phyloP scores from a whole-genome alignment of 495 filamentous ascomycete genomes.

The Hypoxylon cercidicola region DNA sequence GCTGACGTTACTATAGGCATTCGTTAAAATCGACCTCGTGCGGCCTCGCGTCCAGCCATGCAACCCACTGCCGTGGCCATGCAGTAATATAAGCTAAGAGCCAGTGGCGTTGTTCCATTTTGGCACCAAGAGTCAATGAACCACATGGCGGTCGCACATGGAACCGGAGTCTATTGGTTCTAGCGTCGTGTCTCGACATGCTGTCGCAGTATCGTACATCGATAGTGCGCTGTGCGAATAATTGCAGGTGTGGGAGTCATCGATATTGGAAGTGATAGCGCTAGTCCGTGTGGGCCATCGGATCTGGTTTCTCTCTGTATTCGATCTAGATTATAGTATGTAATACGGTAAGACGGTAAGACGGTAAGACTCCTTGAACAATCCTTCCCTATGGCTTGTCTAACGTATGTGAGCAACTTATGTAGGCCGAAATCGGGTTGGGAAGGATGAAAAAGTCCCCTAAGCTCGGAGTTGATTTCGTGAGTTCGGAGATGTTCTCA shows the following conservation, averaged over 20 bases:
- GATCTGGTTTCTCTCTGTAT: constrained; percentile 25
- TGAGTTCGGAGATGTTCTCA: constrained; percentile 33
- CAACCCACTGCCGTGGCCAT: constrained; percentile 37
- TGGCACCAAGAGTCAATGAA: constrained; percentile 35
- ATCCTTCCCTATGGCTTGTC: constrained; percentile 8
- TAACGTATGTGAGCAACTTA: background rate
- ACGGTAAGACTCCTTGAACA: background rate
- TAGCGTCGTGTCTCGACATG: constrained; percentile 22
- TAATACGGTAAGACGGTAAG: too few species aligned
- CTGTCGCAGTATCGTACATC: constrained; percentile 37
- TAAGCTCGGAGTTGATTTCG: constrained; percentile 26
- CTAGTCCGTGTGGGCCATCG: constrained; percentile 30
- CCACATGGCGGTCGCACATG: constrained; percentile 43
- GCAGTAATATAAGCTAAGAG: constrained; percentile 27
- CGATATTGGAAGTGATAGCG: constrained; percentile 18
- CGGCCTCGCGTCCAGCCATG: constrained; percentile 30
- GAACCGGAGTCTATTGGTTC: constrained; percentile 38
- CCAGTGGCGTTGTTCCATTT: constrained; percentile 34
- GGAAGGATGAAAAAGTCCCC: constrained; percentile 1
- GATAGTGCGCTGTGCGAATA: constrained; percentile 32
- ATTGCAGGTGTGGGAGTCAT: constrained; percentile 27
- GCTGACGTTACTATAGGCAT: constrained; percentile 22
- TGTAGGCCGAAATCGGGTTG: constrained; percentile 29
- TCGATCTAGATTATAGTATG: background rate
- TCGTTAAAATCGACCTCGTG: constrained; percentile 31